Evolutionary conservation across 306 rosid species (phyloP), one percentile per base, ranked within the genome.

Genomic region (Purshia tridentata): DNA sequence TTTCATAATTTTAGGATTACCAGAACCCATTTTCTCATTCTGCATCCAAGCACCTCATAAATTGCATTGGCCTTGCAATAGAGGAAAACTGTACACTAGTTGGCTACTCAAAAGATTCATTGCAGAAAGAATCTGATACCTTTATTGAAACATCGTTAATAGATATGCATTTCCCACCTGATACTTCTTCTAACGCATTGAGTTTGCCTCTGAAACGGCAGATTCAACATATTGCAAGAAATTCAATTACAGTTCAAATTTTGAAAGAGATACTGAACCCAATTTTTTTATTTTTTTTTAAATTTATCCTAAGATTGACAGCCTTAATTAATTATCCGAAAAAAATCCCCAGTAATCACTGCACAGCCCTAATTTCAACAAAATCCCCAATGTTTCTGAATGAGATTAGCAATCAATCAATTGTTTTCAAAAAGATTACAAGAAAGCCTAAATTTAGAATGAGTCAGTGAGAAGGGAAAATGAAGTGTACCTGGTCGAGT

Each of bases 151-250:
- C 96, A 83, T 95, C 99, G 70, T 95, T 95, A 55, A 95, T 65
- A 58, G 99, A 95, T 78, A 95, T 86, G 72, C 99, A 90, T 78
- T 91, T 74, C 58, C 97, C 97, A 74, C 99, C 98, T 16, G 99
- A 81, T 47, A 87, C 88, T 87, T 91, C 99, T 84, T 95, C 98
- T 69, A 95, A 72, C 73, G 93, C 83, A 76, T 95, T 95, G 49
- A 95, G 97, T 55, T 90, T 77, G 78, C 76, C 55, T 68, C 99
- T 88, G 86, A 95, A 83, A 67, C 99, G 91, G 81, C 76, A 77
- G 52, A 70, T 58, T 20, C 35, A 29, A 65, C 60, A 71, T 14
- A 56, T 50, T 53, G 67, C 19, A 63, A 37, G 16, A 29, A 56
- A 78, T 45, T 53, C 64, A 67, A 72, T 59, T 49, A 29, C 35